phyloP scores from a whole-genome alignment of 2,329 filamentous ascomycete species.

The Cladophialophora immunda region DNA sequence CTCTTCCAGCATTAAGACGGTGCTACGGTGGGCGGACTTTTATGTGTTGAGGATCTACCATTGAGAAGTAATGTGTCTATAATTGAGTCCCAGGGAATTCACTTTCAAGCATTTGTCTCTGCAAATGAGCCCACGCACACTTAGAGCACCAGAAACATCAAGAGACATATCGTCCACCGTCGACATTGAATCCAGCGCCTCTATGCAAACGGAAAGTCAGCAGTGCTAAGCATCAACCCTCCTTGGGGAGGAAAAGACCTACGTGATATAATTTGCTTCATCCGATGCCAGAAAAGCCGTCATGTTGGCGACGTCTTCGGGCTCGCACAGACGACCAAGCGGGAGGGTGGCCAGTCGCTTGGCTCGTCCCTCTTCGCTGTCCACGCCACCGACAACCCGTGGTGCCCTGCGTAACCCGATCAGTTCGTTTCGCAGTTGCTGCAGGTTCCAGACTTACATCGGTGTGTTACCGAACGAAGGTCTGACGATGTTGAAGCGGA shows the following conservation, averaged over 20 bases:
- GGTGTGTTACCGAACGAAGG: neutral
- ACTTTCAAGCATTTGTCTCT: no score
- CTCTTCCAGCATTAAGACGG: no score
- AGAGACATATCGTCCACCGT: neutral
- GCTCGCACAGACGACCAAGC: neutral
- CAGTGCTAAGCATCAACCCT: neutral
- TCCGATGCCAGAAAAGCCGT: constrained; percentile 1
- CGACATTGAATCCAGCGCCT: neutral
- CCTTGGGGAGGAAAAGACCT: neutral
- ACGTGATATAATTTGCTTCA: constrained; percentile 9
- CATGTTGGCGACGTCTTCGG: constrained; percentile 4
- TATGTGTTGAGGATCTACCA: no score
- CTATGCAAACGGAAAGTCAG: neutral
- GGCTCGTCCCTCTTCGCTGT: neutral
- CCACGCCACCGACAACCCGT: neutral
- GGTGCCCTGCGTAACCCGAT: neutral
- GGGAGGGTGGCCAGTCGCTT: neutral
- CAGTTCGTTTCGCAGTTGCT: neutral
- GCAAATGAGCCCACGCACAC: no score
- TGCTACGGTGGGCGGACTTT: no score
- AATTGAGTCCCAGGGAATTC: no score
- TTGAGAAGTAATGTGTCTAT: no score
- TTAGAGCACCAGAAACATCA: no score
- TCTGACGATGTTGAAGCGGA: neutral
- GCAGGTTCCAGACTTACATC: neutral